A percentile compares a stretch with the other conserved stretches of the same genome.
These are phyloP conservation scores for Acanthamoeba healyi DNA, from an alignment of 208 protist genomes.

Conservation along the genomic window DNA sequence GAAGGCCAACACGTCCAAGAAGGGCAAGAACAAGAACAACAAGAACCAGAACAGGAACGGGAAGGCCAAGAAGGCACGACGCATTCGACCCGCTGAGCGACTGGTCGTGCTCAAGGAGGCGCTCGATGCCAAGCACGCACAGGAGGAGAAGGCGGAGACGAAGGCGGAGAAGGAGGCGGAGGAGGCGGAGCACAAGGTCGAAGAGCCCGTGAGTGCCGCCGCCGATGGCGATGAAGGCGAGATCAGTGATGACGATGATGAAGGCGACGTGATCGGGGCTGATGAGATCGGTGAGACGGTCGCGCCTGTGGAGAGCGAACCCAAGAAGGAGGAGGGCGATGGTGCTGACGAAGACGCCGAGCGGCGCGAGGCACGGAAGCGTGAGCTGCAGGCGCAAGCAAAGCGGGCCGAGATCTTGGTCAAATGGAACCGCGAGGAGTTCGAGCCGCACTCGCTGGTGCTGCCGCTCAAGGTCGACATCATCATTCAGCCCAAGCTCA, in stretches of 20 bases:
- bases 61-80: not conserved
- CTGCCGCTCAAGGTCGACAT: conserved; percentile 22
- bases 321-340: not conserved
- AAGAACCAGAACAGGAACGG: conserved; percentile 10
- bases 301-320: no score
- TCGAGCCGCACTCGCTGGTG: conserved; percentile 18
- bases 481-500: conserved; percentile 51
- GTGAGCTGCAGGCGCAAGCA: not conserved
- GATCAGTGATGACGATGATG: not conserved
- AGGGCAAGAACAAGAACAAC: not conserved
- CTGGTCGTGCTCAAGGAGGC: not conserved
- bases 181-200: not conserved
- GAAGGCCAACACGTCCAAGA: not conserved
- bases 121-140: not conserved
- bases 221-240: no score
- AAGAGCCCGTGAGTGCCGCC: no score
- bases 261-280: no score
- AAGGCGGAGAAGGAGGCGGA: not conserved
- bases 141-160: not conserved
- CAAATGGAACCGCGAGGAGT: not conserved
- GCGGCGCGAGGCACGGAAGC: not conserved
- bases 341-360: not conserved
- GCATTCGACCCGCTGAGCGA: not conserved
- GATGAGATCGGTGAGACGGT: no score
- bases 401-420: not conserved